Conservation (phyloP, 2,329 filamentous ascomycete species). For the Coniochaeta sp. region DNA sequence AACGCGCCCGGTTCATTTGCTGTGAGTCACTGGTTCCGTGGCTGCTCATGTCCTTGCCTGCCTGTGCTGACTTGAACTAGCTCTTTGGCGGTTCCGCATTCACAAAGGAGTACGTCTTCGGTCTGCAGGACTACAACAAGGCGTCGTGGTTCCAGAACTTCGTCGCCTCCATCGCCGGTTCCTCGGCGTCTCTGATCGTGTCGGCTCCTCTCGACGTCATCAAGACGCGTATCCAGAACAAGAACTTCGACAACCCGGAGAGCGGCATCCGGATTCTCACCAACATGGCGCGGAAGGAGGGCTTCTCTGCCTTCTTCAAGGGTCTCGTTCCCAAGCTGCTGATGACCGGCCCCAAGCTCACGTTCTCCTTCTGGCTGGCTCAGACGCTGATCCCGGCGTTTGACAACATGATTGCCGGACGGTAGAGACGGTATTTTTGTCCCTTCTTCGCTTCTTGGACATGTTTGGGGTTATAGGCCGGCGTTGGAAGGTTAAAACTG, state of each 20-base stretch:
- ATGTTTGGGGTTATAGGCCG: not conserved
- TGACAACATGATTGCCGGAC: slow-evolving; percentile 38
- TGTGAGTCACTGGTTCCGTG: slow-evolving; percentile 42
- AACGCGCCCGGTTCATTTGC: slow-evolving; percentile 97
- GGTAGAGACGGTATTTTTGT: not conserved
- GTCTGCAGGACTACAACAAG: slow-evolving; percentile 88
- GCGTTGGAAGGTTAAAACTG: slow-evolving; percentile 1
- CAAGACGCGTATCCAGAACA: slow-evolving; percentile 97
- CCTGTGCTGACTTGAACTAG: slow-evolving; percentile 32
- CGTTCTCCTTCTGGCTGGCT: slow-evolving; percentile 99
- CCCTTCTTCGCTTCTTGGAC: not conserved
- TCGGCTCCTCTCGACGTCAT: slow-evolving; percentile 96
- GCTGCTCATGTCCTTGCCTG: too few species aligned
- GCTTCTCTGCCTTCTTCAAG: slow-evolving; percentile 88
- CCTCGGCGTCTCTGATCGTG: slow-evolving; percentile 88
- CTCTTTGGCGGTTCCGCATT: slow-evolving; percentile 97
- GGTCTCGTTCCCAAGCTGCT: slow-evolving; percentile 93
- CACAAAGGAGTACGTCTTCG: slow-evolving; percentile 93
- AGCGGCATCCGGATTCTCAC: slow-evolving; percentile 84
- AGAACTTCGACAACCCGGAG: slow-evolving; percentile 97
- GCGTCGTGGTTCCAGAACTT: slow-evolving; percentile 96
- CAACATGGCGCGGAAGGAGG: slow-evolving; percentile 92
- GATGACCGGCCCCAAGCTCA: slow-evolving; percentile 98
- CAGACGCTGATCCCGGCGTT: slow-evolving; percentile 97
- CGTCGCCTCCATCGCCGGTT: slow-evolving; percentile 88